A percentile compares a stretch with the other conserved stretches of the same genome.
Conservation (phyloP, 2,329 filamentous ascomycete species). For the Ilyonectria robusta region DNA sequence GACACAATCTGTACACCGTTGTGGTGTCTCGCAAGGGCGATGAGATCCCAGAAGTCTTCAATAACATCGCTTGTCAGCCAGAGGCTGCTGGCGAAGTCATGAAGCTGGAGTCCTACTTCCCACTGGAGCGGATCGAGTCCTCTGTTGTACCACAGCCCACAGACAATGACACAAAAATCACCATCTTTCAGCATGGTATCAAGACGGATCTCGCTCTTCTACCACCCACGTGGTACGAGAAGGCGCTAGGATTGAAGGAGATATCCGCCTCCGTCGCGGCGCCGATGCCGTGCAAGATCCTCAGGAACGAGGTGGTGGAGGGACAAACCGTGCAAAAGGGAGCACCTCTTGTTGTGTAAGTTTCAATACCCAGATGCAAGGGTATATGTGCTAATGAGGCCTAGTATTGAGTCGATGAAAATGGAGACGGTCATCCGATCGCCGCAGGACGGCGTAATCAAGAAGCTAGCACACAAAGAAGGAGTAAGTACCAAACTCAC, state of each 20-base stretch:
- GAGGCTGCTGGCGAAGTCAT: slow-evolving; percentile 45
- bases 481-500: slow-evolving; percentile 70
- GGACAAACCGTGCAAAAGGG: slow-evolving; percentile 89
- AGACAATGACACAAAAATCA: slow-evolving; percentile 73
- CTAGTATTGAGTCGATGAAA: slow-evolving; percentile 87
- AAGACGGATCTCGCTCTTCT: slow-evolving; percentile 72
- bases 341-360: slow-evolving; percentile 86
- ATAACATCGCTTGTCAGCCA: slow-evolving; percentile 62
- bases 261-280: slow-evolving; percentile 86
- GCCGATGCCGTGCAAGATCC: slow-evolving; percentile 97
- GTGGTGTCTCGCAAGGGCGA: slow-evolving; percentile 59
- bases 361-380: slow-evolving; percentile 34
- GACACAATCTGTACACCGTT: slow-evolving; percentile 62
- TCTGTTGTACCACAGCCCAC: slow-evolving; percentile 76
- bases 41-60: slow-evolving; percentile 57
- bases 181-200: slow-evolving; percentile 80
- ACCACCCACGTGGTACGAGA: slow-evolving; percentile 85
- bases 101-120: slow-evolving; percentile 74
- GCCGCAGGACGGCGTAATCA: slow-evolving; percentile 79
- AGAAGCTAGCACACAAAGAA: slow-evolving; percentile 80
- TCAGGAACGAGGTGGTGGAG: slow-evolving; percentile 88
- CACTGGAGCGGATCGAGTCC: slow-evolving; percentile 82
- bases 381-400: slow-evolving; percentile 41
- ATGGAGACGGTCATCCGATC: slow-evolving; percentile 90
- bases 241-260: slow-evolving; percentile 88